phyloP scores from a whole-genome alignment of 495 filamentous ascomycete species.

The Sordaria brevicollis region DNA sequence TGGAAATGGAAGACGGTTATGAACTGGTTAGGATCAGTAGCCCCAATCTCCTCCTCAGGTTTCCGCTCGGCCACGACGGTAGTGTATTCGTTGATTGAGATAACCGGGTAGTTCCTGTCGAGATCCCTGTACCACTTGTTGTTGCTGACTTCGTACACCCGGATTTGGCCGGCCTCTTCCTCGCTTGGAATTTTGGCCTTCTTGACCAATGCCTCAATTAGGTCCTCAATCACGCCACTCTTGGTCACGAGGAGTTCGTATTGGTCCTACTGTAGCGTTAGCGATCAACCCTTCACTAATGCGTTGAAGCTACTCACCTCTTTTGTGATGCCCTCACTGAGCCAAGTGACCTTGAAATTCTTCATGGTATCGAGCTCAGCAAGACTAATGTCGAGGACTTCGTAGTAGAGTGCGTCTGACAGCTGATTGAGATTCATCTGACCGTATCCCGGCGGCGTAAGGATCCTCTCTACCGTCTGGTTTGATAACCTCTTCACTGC shows the following conservation, averaged over 20 bases:
- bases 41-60: conserved; percentile 65
- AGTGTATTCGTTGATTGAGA: conserved; percentile 77
- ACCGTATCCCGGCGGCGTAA: conserved; percentile 48
- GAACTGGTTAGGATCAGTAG: conserved; percentile 43
- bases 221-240: conserved; percentile 64
- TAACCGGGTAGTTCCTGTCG: conserved; percentile 48
- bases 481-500: conserved; percentile 59
- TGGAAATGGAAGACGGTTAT: conserved; percentile 89
- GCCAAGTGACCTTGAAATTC: conserved; percentile 64
- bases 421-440: conserved; percentile 53
- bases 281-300: conserved; percentile 46
- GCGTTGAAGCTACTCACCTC: conserved; percentile 73
- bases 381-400: conserved; percentile 86
- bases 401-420: conserved; percentile 72
- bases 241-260: conserved; percentile 78
- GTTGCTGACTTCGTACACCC: conserved; percentile 68
- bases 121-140: conserved; percentile 75
- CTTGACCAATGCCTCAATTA: conserved; percentile 62
- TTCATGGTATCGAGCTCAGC: conserved; percentile 90
- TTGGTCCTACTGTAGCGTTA: conserved; percentile 45
- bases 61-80: conserved; percentile 68
- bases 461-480: conserved; percentile 58
- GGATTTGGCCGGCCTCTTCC: conserved; percentile 47
- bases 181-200: conserved; percentile 73
- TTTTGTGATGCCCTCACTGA: conserved; percentile 84